Percentiles rank a stretch among this genome's conserved stretches.
Conservation (phyloP, 345 rosid genomes). For the Acer yangbiense region DNA sequence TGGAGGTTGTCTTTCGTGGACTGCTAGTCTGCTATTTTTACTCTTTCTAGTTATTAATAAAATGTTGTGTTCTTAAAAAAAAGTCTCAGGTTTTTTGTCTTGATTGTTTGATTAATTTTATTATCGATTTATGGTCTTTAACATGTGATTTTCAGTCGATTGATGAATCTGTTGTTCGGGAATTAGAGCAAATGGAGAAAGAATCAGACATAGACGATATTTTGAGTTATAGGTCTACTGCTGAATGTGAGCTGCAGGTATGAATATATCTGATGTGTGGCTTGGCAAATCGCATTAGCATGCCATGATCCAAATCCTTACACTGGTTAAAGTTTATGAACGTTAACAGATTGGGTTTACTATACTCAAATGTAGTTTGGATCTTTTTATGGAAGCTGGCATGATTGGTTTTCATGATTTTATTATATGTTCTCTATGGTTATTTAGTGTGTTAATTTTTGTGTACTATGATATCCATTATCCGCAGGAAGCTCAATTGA, state of each 20-base stretch:
- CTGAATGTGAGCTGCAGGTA: conserved; percentile 89
- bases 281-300: not conserved
- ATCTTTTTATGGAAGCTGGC: not conserved
- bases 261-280: conserved; percentile 22
- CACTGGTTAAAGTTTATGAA: not conserved
- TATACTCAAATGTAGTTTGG: not conserved
- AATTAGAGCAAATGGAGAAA: conserved; percentile 90
- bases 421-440: not conserved
- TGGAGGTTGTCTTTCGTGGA: not conserved
- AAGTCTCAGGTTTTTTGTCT: not conserved
- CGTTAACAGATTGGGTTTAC: not conserved
- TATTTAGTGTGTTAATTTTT: conserved; percentile 5
- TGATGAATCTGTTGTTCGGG: conserved; percentile 58
- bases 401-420: not conserved
- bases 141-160: conserved; percentile 52
- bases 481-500: conserved; percentile 59
- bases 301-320: conserved; percentile 9
- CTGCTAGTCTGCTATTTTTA: not conserved
- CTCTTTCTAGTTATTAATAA: not conserved
- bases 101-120: conserved; percentile 12
- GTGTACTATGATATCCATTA: conserved; percentile 15
- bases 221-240: conserved; percentile 78
- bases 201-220: conserved; percentile 84
- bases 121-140: conserved; percentile 25
- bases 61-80: not conserved